These are phyloP conservation scores for Alternaria angustiovoidea DNA, from an alignment of 2,329 filamentous ascomycete species.

Conservation along the genomic window DNA sequence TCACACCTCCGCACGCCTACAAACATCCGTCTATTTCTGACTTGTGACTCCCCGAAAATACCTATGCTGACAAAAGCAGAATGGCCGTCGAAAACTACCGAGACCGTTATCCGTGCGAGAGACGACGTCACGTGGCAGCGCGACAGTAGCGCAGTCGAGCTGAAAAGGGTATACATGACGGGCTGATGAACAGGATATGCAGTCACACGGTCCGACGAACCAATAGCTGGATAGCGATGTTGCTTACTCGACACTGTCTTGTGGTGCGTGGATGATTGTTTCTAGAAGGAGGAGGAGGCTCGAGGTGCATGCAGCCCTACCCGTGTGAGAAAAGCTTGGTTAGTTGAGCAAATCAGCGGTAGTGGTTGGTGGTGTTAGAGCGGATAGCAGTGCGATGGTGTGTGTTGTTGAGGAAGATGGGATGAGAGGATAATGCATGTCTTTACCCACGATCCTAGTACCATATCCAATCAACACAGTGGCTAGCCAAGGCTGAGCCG, in stretches of 20 bases:
- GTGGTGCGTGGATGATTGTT: background rate
- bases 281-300: slow-evolving; percentile 3
- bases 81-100: background rate
- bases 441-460: background rate
- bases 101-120: background rate
- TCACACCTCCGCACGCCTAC: background rate
- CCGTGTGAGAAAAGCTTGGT: slow-evolving; percentile 1
- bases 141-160: background rate
- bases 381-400: background rate
- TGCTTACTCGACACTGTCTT: slow-evolving; percentile 3
- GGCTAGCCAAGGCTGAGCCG: slow-evolving; percentile 1
- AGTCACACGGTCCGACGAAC: background rate
- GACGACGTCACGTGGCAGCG: background rate
- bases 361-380: background rate
- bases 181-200: background rate
- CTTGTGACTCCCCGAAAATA: background rate
- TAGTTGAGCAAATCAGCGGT: background rate
- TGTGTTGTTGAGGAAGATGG: background rate
- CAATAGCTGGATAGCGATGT: background rate
- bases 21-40: background rate
- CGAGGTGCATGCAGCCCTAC: slow-evolving; percentile 5
- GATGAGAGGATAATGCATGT: background rate
- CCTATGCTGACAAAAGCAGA: background rate
- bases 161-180: slow-evolving; percentile 3
- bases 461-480: background rate